phyloP scores from a whole-genome alignment of 495 filamentous ascomycete genomes.

The Penicillium herquei region DNA sequence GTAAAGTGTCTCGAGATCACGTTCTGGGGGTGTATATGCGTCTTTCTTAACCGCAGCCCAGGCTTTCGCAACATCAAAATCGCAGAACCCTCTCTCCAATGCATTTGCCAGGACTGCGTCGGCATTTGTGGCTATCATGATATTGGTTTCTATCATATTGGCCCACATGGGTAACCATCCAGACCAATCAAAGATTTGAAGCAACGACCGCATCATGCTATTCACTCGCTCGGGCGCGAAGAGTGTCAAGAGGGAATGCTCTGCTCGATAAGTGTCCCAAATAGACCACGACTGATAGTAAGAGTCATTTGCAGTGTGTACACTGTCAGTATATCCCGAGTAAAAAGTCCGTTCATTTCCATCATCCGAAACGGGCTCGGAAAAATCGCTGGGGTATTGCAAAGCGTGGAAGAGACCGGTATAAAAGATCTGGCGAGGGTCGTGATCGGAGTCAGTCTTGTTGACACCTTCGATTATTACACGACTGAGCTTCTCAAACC shows the following conservation, averaged over 20 bases:
- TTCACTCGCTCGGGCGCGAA: slow-evolving; percentile 29
- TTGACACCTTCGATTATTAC: slow-evolving; percentile 23
- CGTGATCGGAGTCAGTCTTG: slow-evolving; percentile 18
- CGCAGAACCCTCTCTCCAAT: slow-evolving; percentile 24
- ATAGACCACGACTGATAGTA: slow-evolving; percentile 34
- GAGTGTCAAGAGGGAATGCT: slow-evolving; percentile 23
- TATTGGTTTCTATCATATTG: slow-evolving; percentile 28
- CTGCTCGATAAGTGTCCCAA: slow-evolving; percentile 30
- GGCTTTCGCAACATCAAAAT: slow-evolving; percentile 19
- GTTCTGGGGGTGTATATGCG: slow-evolving; percentile 24
- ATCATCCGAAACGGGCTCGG: slow-evolving; percentile 17
- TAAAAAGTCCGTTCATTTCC: slow-evolving; percentile 14
- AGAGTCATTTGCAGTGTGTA: slow-evolving; percentile 20
- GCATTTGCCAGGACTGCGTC: slow-evolving; percentile 27
- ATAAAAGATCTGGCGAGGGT: slow-evolving; percentile 25
- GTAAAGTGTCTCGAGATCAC: slow-evolving; percentile 20
- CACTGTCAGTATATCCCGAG: slow-evolving; percentile 27
- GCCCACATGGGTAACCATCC: slow-evolving; percentile 31
- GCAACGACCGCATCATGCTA: slow-evolving; percentile 27
- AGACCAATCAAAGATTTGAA: slow-evolving; percentile 28
- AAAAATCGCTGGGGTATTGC: slow-evolving; percentile 29
- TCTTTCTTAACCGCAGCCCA: slow-evolving; percentile 26
- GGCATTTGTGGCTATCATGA: slow-evolving; percentile 32
- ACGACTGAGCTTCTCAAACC: slow-evolving; percentile 28
- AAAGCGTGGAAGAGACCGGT: slow-evolving; percentile 25